phyloP scores from a whole-genome alignment of 768 basidiomycete genomes.

The Piloderma croceum region DNA sequence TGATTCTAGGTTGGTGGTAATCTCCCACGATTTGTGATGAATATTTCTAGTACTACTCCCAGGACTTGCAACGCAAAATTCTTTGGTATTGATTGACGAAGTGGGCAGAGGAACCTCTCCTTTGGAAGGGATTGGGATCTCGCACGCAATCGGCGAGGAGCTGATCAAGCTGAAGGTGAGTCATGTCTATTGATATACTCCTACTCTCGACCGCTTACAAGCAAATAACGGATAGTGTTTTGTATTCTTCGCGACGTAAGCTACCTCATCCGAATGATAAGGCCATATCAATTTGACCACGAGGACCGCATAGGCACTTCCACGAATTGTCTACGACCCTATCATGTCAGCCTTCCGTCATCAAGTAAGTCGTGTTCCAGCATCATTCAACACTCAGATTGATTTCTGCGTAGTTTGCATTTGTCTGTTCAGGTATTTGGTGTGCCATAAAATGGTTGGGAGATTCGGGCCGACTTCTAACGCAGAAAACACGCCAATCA shows the following conservation, averaged over 20 bases:
- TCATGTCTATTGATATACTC: conserved; percentile 1
- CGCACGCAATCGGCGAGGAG: conserved; percentile 78
- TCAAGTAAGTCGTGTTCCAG: conserved; percentile 51
- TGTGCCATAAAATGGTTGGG: background rate
- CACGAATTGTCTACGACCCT: conserved; percentile 74
- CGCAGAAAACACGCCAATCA: conserved; percentile 51
- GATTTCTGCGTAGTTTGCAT: conserved; percentile 64
- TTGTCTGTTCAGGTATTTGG: conserved; percentile 73
- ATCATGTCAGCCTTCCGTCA: conserved; percentile 68
- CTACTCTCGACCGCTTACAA: conserved; percentile 2
- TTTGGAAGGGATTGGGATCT: conserved; percentile 73
- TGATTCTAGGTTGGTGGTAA: conserved; percentile 66
- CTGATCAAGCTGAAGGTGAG: conserved; percentile 67
- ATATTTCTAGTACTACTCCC: conserved; percentile 3
- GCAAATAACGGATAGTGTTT: conserved; percentile 48
- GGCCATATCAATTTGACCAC: conserved; percentile 4
- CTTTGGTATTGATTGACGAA: conserved; percentile 88
- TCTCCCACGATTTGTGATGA: background rate
- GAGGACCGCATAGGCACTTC: conserved; percentile 53
- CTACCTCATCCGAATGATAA: conserved; percentile 1
- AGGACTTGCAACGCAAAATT: conserved; percentile 66
- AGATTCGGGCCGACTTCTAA: conserved; percentile 2
- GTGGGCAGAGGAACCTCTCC: conserved; percentile 90
- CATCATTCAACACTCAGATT: background rate
- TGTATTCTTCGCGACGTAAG: conserved; percentile 87